These are phyloP conservation scores for Euryodendron excelsum DNA, from an alignment of 148 eudicot species.

Conservation along the genomic window DNA sequence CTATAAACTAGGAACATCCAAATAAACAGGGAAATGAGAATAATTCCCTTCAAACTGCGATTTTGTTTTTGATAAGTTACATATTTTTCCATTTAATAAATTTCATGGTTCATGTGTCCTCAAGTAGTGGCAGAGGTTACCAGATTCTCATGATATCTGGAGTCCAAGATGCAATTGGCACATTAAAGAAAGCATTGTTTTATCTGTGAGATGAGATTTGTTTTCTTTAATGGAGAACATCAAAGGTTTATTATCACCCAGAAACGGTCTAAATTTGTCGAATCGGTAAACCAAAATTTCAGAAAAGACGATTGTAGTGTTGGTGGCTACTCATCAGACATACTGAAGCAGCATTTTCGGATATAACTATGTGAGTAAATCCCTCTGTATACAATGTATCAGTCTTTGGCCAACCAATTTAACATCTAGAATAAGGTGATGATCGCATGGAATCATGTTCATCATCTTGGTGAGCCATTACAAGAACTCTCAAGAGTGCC, in stretches of 20 bases:
- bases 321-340: neutral
- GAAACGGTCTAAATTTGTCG: neutral
- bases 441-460: neutral
- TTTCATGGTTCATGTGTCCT: too few species aligned
- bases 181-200: neutral
- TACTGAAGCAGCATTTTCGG: neutral
- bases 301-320: neutral
- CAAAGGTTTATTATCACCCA: neutral
- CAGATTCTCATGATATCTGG: too few species aligned
- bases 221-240: neutral
- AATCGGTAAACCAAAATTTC: neutral
- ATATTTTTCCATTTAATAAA: neutral
- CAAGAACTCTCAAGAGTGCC: neutral
- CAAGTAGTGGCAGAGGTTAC: too few species aligned
- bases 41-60: too few species aligned
- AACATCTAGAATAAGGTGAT: neutral
- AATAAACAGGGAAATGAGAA: too few species aligned
- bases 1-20: too few species aligned
- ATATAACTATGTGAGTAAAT: neutral
- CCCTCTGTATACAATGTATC: neutral
- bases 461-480: neutral
- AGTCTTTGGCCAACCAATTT: neutral
- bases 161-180: too few species aligned
- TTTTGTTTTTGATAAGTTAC: neutral
- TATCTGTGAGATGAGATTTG: neutral